Percentiles rank a stretch among this genome's conserved stretches.
Evolutionary conservation across 805 yeast species (phyloP).

Genomic region (Metschnikowia cubensis): DNA sequence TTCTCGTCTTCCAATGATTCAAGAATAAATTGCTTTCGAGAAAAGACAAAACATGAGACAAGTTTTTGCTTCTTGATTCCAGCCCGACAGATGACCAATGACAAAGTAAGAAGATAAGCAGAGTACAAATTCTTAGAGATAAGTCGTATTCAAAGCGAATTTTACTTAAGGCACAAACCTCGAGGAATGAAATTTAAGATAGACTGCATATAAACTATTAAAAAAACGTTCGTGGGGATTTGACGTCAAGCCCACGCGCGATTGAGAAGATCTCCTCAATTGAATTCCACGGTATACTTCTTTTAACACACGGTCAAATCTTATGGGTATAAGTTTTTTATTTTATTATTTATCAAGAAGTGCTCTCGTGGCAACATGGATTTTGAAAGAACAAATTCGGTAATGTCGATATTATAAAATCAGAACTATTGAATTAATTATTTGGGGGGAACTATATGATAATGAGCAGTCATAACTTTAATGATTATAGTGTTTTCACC

Average conservation of each 20-base stretch:
- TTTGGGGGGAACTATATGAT: not conserved
- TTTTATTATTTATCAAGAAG: not conserved
- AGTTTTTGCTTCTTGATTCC: not conserved
- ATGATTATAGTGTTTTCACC: no score
- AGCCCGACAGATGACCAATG: no score
- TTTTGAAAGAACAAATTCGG: not conserved
- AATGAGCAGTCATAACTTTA: no score
- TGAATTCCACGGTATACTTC: not conserved
- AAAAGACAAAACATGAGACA: not conserved
- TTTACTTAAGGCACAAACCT: not conserved
- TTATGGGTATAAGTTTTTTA: not conserved
- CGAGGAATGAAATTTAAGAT: not conserved
- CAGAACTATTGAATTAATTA: not conserved
- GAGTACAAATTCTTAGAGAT: no score
- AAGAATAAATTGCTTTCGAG: not conserved
- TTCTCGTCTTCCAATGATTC: not conserved
- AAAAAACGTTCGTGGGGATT: not conserved
- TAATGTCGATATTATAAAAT: not conserved
- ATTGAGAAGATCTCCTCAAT: not conserved
- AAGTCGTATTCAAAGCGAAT: no score
- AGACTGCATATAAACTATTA: constrained; percentile 3
- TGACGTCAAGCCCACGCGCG: constrained; percentile 4
- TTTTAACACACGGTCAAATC: not conserved
- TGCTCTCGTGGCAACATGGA: not conserved
- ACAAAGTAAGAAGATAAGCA: no score